These are phyloP conservation scores for Clohesyomyces aquaticus DNA, from an alignment of 495 filamentous ascomycete genomes.

Conservation along the genomic window DNA sequence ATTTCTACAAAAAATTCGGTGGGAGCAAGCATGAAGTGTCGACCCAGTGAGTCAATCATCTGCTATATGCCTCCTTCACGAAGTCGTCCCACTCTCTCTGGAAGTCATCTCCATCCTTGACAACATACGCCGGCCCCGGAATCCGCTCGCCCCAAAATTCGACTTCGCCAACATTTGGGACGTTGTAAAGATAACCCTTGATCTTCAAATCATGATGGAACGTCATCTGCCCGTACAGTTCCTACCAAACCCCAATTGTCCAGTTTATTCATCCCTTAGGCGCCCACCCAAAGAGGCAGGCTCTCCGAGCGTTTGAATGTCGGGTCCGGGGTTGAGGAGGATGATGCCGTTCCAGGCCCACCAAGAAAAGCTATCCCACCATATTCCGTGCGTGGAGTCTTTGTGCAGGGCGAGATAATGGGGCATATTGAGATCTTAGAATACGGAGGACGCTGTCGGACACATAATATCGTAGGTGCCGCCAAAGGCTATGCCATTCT, in stretches of 20 bases:
- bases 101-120: constrained; percentile 15
- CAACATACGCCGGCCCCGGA: neutral
- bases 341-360: constrained; percentile 27
- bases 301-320: constrained; percentile 1
- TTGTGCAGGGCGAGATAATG: neutral
- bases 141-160: constrained; percentile 26
- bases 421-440: neutral
- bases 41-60: too few relatives aligned
- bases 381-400: constrained; percentile 13
- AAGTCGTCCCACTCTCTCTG: constrained; percentile 33
- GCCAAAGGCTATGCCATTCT: constrained; percentile 42
- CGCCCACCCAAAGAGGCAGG: constrained; percentile 32
- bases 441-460: constrained; percentile 16
- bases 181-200: constrained; percentile 12
- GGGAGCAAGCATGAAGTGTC: too few relatives aligned
- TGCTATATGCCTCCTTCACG: constrained; percentile 32
- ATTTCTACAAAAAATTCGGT: too few relatives aligned
- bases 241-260: constrained; percentile 28
- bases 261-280: constrained; percentile 14
- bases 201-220: constrained; percentile 15
- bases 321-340: constrained; percentile 16
- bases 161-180: constrained; percentile 7
- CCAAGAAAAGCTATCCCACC: constrained; percentile 33
- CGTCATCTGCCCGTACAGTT: constrained; percentile 27
- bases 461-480: constrained; percentile 51